Base-by-base conservation (phyloP, 2,329 filamentous ascomycete species). In the Fusarium ambrosium region DNA sequence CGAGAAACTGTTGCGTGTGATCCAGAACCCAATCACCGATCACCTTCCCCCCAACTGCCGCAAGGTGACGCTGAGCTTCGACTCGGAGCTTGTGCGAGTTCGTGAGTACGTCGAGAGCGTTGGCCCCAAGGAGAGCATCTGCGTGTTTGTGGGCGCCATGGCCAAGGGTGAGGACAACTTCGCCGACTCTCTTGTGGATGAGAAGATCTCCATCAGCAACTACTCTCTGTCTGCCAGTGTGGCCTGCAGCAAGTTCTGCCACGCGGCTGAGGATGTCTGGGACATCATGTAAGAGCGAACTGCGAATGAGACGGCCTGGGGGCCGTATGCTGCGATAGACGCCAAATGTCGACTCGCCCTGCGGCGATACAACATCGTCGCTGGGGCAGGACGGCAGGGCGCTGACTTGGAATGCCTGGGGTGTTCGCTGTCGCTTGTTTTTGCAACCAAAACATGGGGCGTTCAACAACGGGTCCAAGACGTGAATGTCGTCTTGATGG, bases 211-310 rank as follows among this genome's bases (percentile, higher is more conserved):
- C 79, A 98, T 99, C 86, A 98, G 96, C 89, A 98, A 98, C 85
- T 99, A 94, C 89, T 98, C 95, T 81, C 89, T 99, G 73, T 98
- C 95, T 81, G 97, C 97, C 71, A 98, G 96, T 87, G 97, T 99
- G 72, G 96, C 97, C 51, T 99, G 97, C 89, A 98, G 96, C 91
- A 99, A 98, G 85, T 98, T 99, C 88, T 98, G 97, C 85, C 97
- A 99, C 85, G 97, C 96, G 45, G 96, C 95, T 51, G 97, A 99
- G 85, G 97, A 99, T 83, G 93, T 93, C 39, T 99, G 97, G 97
- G 92, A 94, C 81, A 94, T 99, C 78, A 90, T 98, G 80, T 99
- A 92, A 89, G 51, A 60, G 55, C 45, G 34, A 43, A 63, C 27
- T 20, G 34, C 34, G 55, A 65, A 60, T 43, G 62, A 67, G 64